Conservation (phyloP, 2,329 filamentous ascomycete species). For the Kalmusia sp. region DNA sequence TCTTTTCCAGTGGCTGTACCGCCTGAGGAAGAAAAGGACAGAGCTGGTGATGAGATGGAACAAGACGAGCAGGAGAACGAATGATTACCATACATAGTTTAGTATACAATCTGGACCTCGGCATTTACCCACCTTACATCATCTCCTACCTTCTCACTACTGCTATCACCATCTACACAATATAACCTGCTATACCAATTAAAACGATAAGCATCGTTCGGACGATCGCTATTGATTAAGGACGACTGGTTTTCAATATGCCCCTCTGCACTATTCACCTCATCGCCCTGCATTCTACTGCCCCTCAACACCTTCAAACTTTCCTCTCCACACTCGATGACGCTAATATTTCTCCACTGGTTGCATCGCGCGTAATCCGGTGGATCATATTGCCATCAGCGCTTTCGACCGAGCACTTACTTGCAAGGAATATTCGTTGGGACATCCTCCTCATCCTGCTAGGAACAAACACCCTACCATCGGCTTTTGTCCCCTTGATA, state of each 20-base stretch:
- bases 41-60: constrained; percentile 7
- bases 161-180: no score
- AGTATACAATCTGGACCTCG: neutral
- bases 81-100: neutral
- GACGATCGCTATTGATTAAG: no score
- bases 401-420: constrained; percentile 51
- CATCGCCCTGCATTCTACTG: constrained; percentile 49
- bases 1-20: constrained; percentile 63
- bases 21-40: constrained; percentile 42
- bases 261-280: constrained; percentile 58
- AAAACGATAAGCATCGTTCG: no score
- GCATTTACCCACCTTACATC: constrained; percentile 4
- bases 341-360: constrained; percentile 48
- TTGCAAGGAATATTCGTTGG: constrained; percentile 52
- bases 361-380: constrained; percentile 52
- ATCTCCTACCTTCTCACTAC: constrained; percentile 9
- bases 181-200: neutral
- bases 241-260: no score
- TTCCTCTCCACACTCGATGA: constrained; percentile 52
- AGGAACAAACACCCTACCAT: constrained; percentile 32
- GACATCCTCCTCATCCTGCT: constrained; percentile 57
- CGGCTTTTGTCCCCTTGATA: constrained; percentile 28
- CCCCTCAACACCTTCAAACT: constrained; percentile 38
- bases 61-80: constrained; percentile 9
- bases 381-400: constrained; percentile 59